Base-by-base conservation (phyloP, 2,329 filamentous ascomycete species). In the Diplocarpon rosae region DNA sequence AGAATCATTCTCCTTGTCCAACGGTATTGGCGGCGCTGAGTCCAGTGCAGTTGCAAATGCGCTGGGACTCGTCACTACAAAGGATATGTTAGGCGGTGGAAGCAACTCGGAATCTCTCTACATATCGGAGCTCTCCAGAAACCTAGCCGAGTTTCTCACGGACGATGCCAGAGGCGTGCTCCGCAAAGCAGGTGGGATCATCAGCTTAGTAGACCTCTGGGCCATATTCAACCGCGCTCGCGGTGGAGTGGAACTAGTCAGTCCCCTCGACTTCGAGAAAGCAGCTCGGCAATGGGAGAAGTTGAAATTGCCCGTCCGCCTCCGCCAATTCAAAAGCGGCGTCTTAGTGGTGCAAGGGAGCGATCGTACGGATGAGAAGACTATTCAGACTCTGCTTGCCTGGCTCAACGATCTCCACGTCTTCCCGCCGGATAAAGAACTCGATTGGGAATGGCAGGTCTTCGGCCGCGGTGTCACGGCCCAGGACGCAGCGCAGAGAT, bases 211-310 rank as follows among this genome's bases (percentile, higher is more conserved):
- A 11, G 89, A 95, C 59, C 71, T 95, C 0, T 95, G 88, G 88
- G 86, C 88, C 24, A 78, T 93, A 52, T 96, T 96, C 69, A 98
- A 98, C 64, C 78, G 90, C 29, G 87, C 85, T 27, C 78, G 90
- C 43, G 90, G 90, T 41, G 92, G 90, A 7, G 90, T 98, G 13
- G 92, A 98, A 63, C 76, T 98, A 13, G 85, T 96, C 40, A 94
- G 86, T 52, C 92, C 92, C 0, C 70, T 79, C 14, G 92, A 98
- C 59, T 94, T 98, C 56, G 83, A 92, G 59, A 90, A 89, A 59
- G 92, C 92, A 1, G 86, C 87, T 0, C 73, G 78, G 32, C 70
- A 94, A 56, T 98, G 92, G 87, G 88, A 93, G 58, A 83, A 79
- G 50, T 70, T 98, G 14, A 84, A 80, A 56, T 70, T 98, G 3